A percentile compares a stretch with the other conserved stretches of the same genome.
Conservation (phyloP, 1,284 basidiomycete species). For the Cutaneotrichosporon mucoides region DNA sequence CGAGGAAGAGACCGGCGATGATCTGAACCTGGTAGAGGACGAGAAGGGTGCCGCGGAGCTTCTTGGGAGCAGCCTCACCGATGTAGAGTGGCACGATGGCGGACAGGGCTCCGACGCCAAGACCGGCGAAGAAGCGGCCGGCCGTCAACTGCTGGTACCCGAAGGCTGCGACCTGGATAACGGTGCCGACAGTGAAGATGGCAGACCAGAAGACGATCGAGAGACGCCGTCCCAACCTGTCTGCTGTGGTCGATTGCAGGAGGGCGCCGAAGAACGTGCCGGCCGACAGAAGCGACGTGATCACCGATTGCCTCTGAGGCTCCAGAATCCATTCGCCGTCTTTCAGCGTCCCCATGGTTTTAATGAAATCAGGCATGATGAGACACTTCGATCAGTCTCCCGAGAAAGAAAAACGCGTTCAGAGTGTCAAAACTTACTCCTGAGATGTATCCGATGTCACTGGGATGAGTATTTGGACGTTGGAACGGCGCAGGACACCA, state of each 20-base stretch:
- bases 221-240: slow-evolving; percentile 64
- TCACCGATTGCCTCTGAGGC: slow-evolving; percentile 55
- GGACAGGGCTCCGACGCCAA: slow-evolving; percentile 70
- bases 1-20: slow-evolving; percentile 60
- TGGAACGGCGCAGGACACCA: background rate
- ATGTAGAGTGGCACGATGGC: slow-evolving; percentile 76
- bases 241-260: slow-evolving; percentile 61
- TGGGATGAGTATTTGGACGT: background rate
- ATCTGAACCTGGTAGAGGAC: slow-evolving; percentile 74
- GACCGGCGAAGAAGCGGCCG: slow-evolving; percentile 49
- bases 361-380: slow-evolving; percentile 59
- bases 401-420: too few species aligned
- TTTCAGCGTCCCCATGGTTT: slow-evolving; percentile 59
- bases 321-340: slow-evolving; percentile 57
- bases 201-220: slow-evolving; percentile 73
- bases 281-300: slow-evolving; percentile 17
- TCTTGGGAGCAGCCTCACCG: slow-evolving; percentile 72
- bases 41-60: slow-evolving; percentile 65
- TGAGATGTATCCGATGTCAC: slow-evolving; percentile 47
- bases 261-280: slow-evolving; percentile 20
- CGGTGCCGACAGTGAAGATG: slow-evolving; percentile 62
- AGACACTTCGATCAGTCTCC: background rate
- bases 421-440: slow-evolving; percentile 45
- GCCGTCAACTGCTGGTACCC: slow-evolving; percentile 66
- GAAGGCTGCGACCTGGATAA: slow-evolving; percentile 64